Evolutionary conservation across 2,329 filamentous ascomycete species (phyloP).

Genomic region (Phialocephala sp.): DNA sequence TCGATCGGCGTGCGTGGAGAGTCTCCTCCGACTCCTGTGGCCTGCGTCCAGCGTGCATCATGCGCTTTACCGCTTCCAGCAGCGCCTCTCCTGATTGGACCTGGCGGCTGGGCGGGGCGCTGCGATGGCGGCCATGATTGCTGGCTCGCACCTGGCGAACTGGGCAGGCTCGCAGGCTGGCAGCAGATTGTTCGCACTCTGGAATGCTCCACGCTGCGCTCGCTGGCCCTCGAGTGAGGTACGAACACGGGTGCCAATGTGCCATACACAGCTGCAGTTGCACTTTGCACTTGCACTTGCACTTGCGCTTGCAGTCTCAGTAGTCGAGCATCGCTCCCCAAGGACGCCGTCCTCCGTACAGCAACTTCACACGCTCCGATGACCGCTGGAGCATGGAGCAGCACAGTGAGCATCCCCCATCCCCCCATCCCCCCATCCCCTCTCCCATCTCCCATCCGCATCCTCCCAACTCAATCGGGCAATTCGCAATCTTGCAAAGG

Average conservation of each 20-base stretch:
- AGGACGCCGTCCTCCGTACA: no score
- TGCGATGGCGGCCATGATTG: neutral
- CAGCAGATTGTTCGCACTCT: conserved; percentile 13
- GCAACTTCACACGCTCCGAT: neutral
- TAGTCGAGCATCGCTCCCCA: no score
- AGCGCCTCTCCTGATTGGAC: neutral
- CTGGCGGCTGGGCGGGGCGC: neutral
- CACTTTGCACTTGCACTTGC: no score
- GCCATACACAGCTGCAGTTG: neutral
- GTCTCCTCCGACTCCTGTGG: no score
- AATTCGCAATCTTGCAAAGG: conserved; percentile 24
- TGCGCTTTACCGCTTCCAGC: conserved; percentile 17
- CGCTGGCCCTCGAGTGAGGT: neutral
- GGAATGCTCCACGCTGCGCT: conserved; percentile 13
- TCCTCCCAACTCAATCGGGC: conserved; percentile 6
- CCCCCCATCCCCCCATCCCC: no score
- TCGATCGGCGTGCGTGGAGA: no score
- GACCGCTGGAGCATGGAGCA: neutral
- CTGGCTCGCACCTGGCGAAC: neutral
- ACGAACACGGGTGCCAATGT: no score
- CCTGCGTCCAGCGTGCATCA: conserved; percentile 15
- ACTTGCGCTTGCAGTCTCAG: no score
- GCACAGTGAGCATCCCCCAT: no score
- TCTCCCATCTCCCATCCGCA: no score
- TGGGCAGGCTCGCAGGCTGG: neutral